phyloP scores from a whole-genome alignment of 139 green algal genomes.

The Prasinococcaceae sp. region DNA sequence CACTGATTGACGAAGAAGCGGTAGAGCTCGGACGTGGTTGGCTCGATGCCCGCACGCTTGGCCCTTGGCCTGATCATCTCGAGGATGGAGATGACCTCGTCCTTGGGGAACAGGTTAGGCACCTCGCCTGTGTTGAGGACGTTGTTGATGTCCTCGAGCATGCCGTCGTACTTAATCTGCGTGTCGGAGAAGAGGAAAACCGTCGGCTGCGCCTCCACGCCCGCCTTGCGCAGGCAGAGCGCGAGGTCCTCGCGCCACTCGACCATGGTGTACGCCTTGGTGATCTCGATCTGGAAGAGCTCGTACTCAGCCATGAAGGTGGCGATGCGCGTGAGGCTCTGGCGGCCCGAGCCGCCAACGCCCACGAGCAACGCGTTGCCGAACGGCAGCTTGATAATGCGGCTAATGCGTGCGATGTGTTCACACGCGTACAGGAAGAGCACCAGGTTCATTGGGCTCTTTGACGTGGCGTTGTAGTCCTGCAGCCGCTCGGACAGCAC shows the following conservation, averaged over 20 bases:
- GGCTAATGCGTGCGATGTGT: slow-evolving; percentile 49
- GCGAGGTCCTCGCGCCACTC: slow-evolving; percentile 55
- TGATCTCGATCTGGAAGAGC: slow-evolving; percentile 34
- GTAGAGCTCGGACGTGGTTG: slow-evolving; percentile 16
- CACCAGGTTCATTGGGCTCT: slow-evolving; percentile 44
- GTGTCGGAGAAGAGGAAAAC: slow-evolving; percentile 62
- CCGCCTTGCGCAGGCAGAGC: slow-evolving; percentile 38
- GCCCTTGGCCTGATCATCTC: slow-evolving; percentile 34
- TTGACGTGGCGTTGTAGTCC: slow-evolving; percentile 49
- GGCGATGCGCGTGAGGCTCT: slow-evolving; percentile 41
- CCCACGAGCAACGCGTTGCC: slow-evolving; percentile 51
- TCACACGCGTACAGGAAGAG: slow-evolving; percentile 51
- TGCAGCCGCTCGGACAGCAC: slow-evolving; percentile 42
- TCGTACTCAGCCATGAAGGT: slow-evolving; percentile 49
- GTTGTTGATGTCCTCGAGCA: slow-evolving; percentile 66
- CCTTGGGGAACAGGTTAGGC: slow-evolving; percentile 24
- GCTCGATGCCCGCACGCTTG: slow-evolving; percentile 46
- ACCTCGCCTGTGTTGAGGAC: slow-evolving; percentile 57
- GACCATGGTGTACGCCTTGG: slow-evolving; percentile 23
- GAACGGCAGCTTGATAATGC: slow-evolving; percentile 56
- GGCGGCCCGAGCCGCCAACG: slow-evolving; percentile 35
- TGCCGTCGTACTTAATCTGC: slow-evolving; percentile 54
- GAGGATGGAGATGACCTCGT: slow-evolving; percentile 16
- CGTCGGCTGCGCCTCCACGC: slow-evolving; percentile 40
- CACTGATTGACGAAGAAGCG: slow-evolving; percentile 38